Percentiles rank a stretch among this genome's conserved stretches.
Conservation (phyloP, 176 grass and related monocot genomes). For the Raddia guianensis region DNA sequence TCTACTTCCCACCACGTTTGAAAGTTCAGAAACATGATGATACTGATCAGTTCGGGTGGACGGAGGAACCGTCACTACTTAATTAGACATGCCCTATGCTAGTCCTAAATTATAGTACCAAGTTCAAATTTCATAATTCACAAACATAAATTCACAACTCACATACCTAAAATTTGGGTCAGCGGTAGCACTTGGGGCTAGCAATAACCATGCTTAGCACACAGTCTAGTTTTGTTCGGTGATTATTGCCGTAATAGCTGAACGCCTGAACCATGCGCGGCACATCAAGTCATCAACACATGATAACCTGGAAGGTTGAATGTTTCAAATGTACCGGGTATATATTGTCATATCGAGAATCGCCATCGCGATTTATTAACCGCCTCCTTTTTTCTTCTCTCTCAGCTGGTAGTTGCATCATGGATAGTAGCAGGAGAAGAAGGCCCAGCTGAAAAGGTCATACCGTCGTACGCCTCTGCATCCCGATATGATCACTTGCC, state of each 20-base stretch:
- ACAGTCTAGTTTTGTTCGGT: neutral
- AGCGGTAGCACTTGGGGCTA: too few species aligned
- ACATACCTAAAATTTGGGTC: too few species aligned
- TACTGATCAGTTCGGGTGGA: too few species aligned
- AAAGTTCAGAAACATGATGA: too few species aligned
- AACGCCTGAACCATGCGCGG: neutral
- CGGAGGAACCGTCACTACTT: too few species aligned
- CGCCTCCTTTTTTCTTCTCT: neutral
- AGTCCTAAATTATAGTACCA: too few species aligned
- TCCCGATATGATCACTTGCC: neutral
- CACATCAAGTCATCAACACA: too few species aligned
- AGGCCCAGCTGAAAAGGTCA: slow-evolving; percentile 18
- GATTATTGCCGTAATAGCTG: neutral
- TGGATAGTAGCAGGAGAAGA: neutral
- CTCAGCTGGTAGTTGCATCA: slow-evolving; percentile 12
- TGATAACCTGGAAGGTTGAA: slow-evolving; percentile 5
- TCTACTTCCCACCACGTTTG: too few species aligned
- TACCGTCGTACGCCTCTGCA: neutral
- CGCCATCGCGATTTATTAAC: neutral
- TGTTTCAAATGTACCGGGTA: slow-evolving; percentile 5
- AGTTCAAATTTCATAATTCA: too few species aligned
- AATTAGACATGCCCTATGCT: too few species aligned
- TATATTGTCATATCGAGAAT: neutral
- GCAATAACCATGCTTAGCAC: neutral
- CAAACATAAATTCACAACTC: too few species aligned